Conservation (phyloP, 805 yeast genomes). For the Yarrowia keelungensis region DNA sequence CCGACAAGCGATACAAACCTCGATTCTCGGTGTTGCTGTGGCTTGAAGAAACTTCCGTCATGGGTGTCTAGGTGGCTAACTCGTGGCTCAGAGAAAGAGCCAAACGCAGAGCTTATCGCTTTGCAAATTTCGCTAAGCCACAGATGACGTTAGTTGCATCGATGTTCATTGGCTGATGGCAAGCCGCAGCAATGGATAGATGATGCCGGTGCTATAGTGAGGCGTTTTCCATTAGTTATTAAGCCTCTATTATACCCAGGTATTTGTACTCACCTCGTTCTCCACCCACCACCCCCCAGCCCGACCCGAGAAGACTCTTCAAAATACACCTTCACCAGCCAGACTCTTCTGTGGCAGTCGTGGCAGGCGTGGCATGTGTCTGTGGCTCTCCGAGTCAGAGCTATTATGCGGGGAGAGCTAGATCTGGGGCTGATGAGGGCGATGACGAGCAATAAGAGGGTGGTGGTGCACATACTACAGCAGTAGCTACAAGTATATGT, state of each 20-base stretch:
- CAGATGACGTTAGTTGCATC: constrained; percentile 17
- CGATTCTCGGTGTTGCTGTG: not conserved
- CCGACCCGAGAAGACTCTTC: not conserved
- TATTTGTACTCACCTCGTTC: no score
- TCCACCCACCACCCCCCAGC: no score
- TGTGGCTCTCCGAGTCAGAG: constrained; percentile 10
- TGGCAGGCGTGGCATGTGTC: constrained; percentile 5
- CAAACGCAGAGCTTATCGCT: not conserved
- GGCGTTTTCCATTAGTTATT: no score
- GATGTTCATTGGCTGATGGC: not conserved
- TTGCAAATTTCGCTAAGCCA: constrained; percentile 24
- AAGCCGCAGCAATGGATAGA: not conserved
- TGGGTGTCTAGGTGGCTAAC: not conserved
- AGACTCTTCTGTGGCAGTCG: not conserved
- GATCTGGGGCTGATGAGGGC: not conserved
- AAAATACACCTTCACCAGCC: not conserved
- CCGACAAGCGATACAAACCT: no score
- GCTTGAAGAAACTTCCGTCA: constrained; percentile 12
- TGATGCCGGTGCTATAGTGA: no score
- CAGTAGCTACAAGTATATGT: no score
- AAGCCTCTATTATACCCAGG: no score
- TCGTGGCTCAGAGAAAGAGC: constrained; percentile 12
- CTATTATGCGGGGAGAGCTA: not conserved
- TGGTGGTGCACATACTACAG: no score
- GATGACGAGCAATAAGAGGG: no score